Percentiles rank a stretch among this genome's conserved stretches.
Conservation (phyloP, 148 eudicot genomes). For the Heliosperma pusillum region DNA sequence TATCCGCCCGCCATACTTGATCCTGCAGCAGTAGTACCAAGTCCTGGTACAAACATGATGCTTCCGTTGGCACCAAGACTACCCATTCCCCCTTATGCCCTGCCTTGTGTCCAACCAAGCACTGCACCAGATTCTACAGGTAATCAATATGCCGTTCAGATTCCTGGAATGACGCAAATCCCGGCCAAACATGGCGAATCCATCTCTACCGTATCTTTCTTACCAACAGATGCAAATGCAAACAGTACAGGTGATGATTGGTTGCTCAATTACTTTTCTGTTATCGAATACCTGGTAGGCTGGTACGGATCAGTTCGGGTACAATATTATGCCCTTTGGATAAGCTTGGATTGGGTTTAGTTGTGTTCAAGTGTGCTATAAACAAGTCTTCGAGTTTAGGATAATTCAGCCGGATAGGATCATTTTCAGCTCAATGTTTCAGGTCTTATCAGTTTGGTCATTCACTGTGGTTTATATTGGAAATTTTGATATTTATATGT, state of each 20-base stretch:
- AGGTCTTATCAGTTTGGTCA: too few species aligned
- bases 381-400: too few species aligned
- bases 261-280: background rate
- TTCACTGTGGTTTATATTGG: too few species aligned
- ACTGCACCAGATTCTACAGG: conserved; percentile 29
- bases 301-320: background rate
- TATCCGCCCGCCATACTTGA: conserved; percentile 34
- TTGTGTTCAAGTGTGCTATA: too few species aligned
- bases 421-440: too few species aligned
- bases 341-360: too few species aligned
- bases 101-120: conserved; percentile 36
- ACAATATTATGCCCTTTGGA: too few species aligned
- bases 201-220: background rate
- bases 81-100: conserved; percentile 41
- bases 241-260: background rate
- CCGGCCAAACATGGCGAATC: background rate
- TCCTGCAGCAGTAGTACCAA: conserved; percentile 13
- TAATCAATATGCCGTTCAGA: conserved; percentile 25
- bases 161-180: background rate
- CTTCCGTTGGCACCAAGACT: conserved; percentile 47
- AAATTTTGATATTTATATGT: too few species aligned
- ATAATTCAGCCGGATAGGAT: too few species aligned
- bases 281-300: too few species aligned
- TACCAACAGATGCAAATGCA: background rate
- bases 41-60: conserved; percentile 33